Evolutionary conservation across 345 rosid genomes (phyloP), one percentile per base, ranked within the genome.

Genomic region (Limnanthes douglasii): DNA sequence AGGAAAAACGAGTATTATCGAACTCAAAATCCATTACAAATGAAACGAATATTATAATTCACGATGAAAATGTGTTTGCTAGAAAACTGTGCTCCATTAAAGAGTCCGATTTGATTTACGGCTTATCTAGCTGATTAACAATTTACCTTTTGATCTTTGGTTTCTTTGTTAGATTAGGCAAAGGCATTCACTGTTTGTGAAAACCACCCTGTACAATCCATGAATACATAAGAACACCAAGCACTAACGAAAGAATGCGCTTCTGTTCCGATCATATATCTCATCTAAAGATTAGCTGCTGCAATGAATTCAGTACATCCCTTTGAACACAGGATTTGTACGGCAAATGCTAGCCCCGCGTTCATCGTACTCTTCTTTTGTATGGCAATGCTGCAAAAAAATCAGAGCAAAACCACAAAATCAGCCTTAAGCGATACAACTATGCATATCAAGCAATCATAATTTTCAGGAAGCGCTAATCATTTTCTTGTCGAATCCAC

Each of bases 261-360:
- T n/a, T n/a, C n/a, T n/a, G n/a, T n/a, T n/a, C n/a, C n/a, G n/a
- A n/a, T n/a, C n/a, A n/a, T n/a, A n/a, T 25, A 33, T 21, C 3
- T 5, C 18, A 34, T 9, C 20, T 9, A 15, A 13, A 18, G 26
- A 42, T 47, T 32, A 17, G 38, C 51, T n/a, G n/a, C n/a, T 7
- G 31, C 52, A 22, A 15, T 38, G 44, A 19, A 30, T 18, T 70
- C 56, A 92, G 56, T 72, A 92, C 99, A 92, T 92, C 39, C 99
- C 99, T 59, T 92, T 92, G 69, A 92, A 92, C 35, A 85, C 88
- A n/a, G 99, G 96, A 68, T 92, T 92, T 36, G 99, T 70, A 12
- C 99, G 99, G 59, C 99, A 92, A 40, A 92, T 81, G 68, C 96
- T 85, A 23, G 99, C 94, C 54, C 99, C 99, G 39, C 65, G 72